Conservation (phyloP, 2,329 filamentous ascomycete species). For the Aspergillus calidoustus region DNA sequence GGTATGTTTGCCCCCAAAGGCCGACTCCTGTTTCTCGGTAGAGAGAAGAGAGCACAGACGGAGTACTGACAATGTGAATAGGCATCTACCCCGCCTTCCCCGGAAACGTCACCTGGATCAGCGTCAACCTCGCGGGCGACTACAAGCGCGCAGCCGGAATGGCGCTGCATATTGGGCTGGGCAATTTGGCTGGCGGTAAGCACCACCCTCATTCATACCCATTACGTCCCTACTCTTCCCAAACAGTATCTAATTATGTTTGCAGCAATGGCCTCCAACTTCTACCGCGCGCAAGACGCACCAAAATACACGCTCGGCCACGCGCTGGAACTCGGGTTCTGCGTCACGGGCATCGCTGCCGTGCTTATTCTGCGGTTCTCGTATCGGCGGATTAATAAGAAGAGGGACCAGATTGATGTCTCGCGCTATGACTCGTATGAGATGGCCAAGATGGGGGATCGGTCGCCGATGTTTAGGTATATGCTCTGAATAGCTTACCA, state of each 20-base stretch:
- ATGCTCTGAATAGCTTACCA: conserved; percentile 43
- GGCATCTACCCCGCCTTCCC: conserved; percentile 54
- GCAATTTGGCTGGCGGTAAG: conserved; percentile 54
- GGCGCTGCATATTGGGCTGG: conserved; percentile 66
- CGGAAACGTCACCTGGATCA: conserved; percentile 60
- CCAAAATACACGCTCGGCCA: conserved; percentile 58
- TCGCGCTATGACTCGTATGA: conserved; percentile 50
- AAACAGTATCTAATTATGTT: conserved; percentile 3
- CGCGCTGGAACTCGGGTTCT: conserved; percentile 56
- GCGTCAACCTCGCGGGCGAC: conserved; percentile 63
- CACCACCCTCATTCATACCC: too few species aligned
- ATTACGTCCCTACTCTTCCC: too few species aligned
- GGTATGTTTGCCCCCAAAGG: conserved; percentile 34
- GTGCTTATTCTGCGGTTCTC: conserved; percentile 51
- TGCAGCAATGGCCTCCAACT: conserved; percentile 71
- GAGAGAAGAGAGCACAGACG: conserved; percentile 2
- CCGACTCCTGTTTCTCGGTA: too few species aligned
- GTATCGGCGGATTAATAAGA: conserved; percentile 65
- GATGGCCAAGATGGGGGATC: conserved; percentile 64
- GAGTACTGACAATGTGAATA: conserved; percentile 9
- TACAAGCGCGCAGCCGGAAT: conserved; percentile 63
- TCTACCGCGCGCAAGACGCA: conserved; percentile 61
- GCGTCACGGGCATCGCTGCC: conserved; percentile 52
- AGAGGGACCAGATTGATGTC: conserved; percentile 54
- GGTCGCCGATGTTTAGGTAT: conserved; percentile 66